Base-by-base conservation (phyloP, 1,139 yeast species). In the Taphrina deformans region DNA sequence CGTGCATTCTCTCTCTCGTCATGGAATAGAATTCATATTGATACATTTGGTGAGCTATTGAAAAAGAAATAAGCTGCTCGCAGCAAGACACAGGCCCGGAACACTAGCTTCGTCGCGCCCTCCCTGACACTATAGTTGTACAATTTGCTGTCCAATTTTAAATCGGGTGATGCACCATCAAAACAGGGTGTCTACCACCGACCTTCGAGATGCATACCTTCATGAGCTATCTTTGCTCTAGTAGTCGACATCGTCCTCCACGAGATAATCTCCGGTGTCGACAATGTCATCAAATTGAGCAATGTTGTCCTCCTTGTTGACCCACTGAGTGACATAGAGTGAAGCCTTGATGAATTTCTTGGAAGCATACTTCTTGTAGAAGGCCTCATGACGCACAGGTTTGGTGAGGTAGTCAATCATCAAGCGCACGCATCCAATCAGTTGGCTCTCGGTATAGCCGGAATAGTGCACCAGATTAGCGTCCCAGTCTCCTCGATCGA, bases 361-460 rank as follows among this genome's bases (percentile, higher is more conserved):
- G 46, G 95, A 85, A 53, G 97, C 96, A 75, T 93, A 93, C 77
- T 93, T 93, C 75, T 90, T 90, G 79, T 90, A 92, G 73, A 92
- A 89, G 73, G 91, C 97, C 73, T 91, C 97, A 75, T 92, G 97
- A 67, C 84, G 86, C 55, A 90, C 89, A n/a, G 96, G 96, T 55
- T 86, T 82, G 52, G 86, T 45, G 70, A 93, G 80, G 75, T 89
- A 92, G 73, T 87, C 89, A 74, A 89, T 82, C 71, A 92, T 84
- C 78, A 87, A 80, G 69, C 85, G 86, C 64, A 89, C 84, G 67
- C 90, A 86, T 46, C 87, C 87, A 70, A 81, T 81, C 78, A 93
- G 79, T 71, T 88, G 91, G 35, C 80, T 82, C 67, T 86, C 87
- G 33, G 86, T 83, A 76, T 90, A 91, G n/a, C 96, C 97, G 44